phyloP scores from a whole-genome alignment of 345 rosid species.

The Orychophragmus violaceus region DNA sequence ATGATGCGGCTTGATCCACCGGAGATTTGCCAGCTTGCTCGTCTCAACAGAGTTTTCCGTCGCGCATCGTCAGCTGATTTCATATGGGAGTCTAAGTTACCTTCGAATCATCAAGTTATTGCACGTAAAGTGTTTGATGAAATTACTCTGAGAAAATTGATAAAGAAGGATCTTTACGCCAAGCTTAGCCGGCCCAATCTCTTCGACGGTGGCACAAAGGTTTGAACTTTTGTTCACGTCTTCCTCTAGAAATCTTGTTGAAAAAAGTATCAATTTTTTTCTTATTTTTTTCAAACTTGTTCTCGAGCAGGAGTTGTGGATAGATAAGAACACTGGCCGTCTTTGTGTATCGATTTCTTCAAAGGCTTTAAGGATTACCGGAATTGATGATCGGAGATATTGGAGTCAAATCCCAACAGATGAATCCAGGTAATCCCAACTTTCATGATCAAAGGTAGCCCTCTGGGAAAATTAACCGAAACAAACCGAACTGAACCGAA shows the following conservation, averaged over 20 bases:
- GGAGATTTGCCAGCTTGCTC: constrained; percentile 52
- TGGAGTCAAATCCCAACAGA: constrained; percentile 55
- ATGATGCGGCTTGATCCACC: constrained; percentile 45
- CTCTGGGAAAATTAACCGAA: too few species aligned
- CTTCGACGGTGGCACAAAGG: constrained; percentile 54
- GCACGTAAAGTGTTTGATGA: constrained; percentile 40
- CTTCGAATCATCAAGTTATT: constrained; percentile 38
- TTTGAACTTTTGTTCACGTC: not conserved
- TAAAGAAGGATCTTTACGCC: constrained; percentile 44
- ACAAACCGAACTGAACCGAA: too few species aligned
- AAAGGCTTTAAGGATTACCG: constrained; percentile 55
- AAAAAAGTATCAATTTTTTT: not conserved
- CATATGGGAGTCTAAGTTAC: constrained; percentile 59
- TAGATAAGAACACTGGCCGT: constrained; percentile 54
- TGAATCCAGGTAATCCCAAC: constrained; percentile 81
- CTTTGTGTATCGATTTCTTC: constrained; percentile 56
- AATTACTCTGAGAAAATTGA: constrained; percentile 22
- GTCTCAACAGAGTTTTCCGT: constrained; percentile 43
- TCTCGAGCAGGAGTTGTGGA: constrained; percentile 49
- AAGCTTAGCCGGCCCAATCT: constrained; percentile 37
- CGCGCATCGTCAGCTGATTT: constrained; percentile 60
- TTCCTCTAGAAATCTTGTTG: not conserved
- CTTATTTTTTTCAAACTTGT: not conserved
- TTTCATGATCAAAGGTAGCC: too few species aligned
- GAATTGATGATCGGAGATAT: constrained; percentile 72